Base-by-base conservation (phyloP, 2,329 filamentous ascomycete genomes). In the Celoporthe dispersa region DNA sequence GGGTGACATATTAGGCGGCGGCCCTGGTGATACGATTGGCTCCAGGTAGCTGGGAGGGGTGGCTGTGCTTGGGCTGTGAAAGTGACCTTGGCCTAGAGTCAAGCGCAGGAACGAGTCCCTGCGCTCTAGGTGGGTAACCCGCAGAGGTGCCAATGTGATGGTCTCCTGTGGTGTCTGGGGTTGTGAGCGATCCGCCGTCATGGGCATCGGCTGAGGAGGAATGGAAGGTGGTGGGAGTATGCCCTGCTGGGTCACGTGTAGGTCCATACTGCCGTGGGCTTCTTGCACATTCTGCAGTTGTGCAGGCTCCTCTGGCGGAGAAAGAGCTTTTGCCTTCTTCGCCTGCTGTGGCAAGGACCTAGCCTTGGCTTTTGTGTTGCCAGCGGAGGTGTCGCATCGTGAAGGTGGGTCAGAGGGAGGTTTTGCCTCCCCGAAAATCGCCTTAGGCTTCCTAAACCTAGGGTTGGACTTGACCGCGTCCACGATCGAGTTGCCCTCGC, bases 401-500 rank as follows among this genome's bases (percentile, higher is more conserved):
- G 70, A 51, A 25, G 64, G 35, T 9, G 51, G 33, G 53, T 67
- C 12, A 14, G 66, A 59, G 8, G 51, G 28, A 9, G 61, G 39
- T n/a, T 65, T 51, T 25, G 66, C 35, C 33, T 69, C 66, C 22
- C 66, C 71, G 19, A 64, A 68, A 66, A 84, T 81, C 73, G 77
- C 80, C 74, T 85, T 86, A 19, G 81, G 81, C 75, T 84, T 86
- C 70, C 85, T 80, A 53, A 81, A 78, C 31, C 84, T 81, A 7
- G 81, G 81, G 53, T 84, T 82, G 12, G 79, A 78, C 75, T 88
- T 88, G 70, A 88, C 85, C 1, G 84, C 83, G 11, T 82, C 80
- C 4, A 84, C 77, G n/a, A 88, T 87, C 3, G 86, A 86, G 70
- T 73, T 73, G 57, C 64, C 73, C 53, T 70, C 62, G 28, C 70